These are phyloP conservation scores for Malbranchea zuffiana DNA, from an alignment of 2,329 filamentous ascomycete species.

Conservation along the genomic window DNA sequence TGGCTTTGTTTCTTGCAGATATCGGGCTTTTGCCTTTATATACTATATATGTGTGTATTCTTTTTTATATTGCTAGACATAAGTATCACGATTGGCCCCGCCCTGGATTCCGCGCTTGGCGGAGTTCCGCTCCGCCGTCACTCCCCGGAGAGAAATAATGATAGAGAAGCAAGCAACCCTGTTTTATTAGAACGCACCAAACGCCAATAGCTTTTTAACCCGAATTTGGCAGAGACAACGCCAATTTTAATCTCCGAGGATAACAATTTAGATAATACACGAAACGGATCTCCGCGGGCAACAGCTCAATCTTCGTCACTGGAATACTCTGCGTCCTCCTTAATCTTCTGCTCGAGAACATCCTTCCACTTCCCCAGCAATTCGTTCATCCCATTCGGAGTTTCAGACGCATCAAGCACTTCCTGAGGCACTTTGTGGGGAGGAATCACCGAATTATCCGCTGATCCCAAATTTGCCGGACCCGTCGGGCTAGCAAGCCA, in stretches of 20 bases:
- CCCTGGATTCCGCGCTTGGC: no score
- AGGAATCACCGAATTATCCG: conserved; percentile 33
- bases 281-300: no score
- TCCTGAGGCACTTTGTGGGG: conserved; percentile 58
- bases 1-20: no score
- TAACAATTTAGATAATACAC: no score
- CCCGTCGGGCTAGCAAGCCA: conserved; percentile 74
- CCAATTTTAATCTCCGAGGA: no score
- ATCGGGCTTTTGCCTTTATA: background rate
- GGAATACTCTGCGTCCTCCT: conserved; percentile 27
- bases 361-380: conserved; percentile 67
- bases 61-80: background rate
- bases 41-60: conserved; percentile 1
- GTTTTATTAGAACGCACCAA: no score
- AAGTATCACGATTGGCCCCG: no score
- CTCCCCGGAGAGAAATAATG: no score
- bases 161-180: no score
- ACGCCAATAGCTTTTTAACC: no score
- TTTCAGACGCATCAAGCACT: conserved; percentile 62
- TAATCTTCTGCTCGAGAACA: conserved; percentile 36
- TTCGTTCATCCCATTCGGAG: conserved; percentile 67
- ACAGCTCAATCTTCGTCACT: conserved; percentile 24
- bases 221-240: no score
- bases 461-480: conserved; percentile 75
- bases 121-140: no score